Percentiles rank a stretch among this genome's conserved stretches.
phyloP scores from a whole-genome alignment of 2,329 filamentous ascomycete species.

The Xylaria sp. region DNA sequence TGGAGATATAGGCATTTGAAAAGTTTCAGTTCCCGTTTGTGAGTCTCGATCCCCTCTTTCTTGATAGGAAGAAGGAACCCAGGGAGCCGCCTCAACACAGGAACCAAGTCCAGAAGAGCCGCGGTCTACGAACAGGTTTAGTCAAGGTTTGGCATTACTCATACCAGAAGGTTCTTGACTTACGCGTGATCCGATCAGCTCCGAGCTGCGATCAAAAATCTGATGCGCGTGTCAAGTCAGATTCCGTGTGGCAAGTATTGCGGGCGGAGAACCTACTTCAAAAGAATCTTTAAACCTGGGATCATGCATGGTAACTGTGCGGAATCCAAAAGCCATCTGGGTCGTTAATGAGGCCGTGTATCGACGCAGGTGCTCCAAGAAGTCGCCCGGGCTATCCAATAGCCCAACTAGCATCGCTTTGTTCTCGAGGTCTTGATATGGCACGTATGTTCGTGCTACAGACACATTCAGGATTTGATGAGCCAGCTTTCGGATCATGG shows the following conservation, averaged over 20 bases:
- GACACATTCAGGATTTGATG: conserved; percentile 50
- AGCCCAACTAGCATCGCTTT: conserved; percentile 54
- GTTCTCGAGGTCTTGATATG: conserved; percentile 58
- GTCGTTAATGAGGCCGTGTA: conserved; percentile 51
- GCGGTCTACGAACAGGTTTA: no score
- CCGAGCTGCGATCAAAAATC: background rate
- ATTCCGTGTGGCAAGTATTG: no score
- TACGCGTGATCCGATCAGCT: no score
- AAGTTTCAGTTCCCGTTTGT: no score
- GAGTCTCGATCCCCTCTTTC: no score
- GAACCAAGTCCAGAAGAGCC: no score
- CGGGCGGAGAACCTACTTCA: no score
- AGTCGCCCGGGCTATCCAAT: conserved; percentile 44
- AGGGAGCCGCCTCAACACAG: no score
- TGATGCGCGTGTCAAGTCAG: background rate
- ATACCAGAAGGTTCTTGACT: no score
- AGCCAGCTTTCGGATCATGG: conserved; percentile 38
- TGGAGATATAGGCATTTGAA: no score
- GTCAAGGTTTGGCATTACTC: no score
- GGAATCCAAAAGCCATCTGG: conserved; percentile 50
- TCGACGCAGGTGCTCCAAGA: conserved; percentile 46
- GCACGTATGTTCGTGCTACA: conserved; percentile 49
- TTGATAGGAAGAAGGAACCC: no score
- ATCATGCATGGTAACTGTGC: conserved; percentile 39
- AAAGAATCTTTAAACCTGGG: conserved; percentile 44